Percentiles rank a stretch among this genome's conserved stretches.
phyloP scores from a whole-genome alignment of 1,139 yeast genomes.

The Diutina scorzettiae region DNA sequence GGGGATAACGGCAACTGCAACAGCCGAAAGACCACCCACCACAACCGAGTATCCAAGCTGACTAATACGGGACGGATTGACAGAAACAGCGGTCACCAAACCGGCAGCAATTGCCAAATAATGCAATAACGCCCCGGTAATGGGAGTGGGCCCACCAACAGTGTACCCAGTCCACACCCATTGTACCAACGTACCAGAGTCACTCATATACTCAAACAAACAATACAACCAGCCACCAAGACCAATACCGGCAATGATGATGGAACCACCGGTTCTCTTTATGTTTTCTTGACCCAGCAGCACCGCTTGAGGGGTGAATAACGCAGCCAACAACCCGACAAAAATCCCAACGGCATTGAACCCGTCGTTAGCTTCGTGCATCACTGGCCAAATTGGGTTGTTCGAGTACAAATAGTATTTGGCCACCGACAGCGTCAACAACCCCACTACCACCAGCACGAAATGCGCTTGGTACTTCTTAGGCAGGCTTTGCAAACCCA shows the following conservation, averaged over 20 bases:
- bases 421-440: conserved; percentile 58
- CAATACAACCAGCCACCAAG: conserved; percentile 70
- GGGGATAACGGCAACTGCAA: conserved; percentile 34
- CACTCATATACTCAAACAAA: conserved; percentile 64
- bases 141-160: conserved; percentile 73
- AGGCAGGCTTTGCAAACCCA: conserved; percentile 30
- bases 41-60: conserved; percentile 18
- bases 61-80: conserved; percentile 17
- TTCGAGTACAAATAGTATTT: conserved; percentile 73
- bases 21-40: conserved; percentile 40
- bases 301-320: conserved; percentile 27
- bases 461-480: conserved; percentile 39
- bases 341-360: conserved; percentile 61
- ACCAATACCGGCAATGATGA: conserved; percentile 49
- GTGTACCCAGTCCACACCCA: conserved; percentile 98
- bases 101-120: conserved; percentile 52
- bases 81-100: conserved; percentile 19
- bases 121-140: conserved; percentile 74
- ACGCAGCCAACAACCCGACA: conserved; percentile 53
- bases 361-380: conserved; percentile 82
- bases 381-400: conserved; percentile 93
- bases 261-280: conserved; percentile 22
- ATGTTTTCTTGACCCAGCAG: not conserved
- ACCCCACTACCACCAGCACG: conserved; percentile 58
- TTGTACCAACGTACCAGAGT: conserved; percentile 69